Base-by-base conservation (phyloP, 352 stramenopile genomes). In the Pythium sukuiense region DNA sequence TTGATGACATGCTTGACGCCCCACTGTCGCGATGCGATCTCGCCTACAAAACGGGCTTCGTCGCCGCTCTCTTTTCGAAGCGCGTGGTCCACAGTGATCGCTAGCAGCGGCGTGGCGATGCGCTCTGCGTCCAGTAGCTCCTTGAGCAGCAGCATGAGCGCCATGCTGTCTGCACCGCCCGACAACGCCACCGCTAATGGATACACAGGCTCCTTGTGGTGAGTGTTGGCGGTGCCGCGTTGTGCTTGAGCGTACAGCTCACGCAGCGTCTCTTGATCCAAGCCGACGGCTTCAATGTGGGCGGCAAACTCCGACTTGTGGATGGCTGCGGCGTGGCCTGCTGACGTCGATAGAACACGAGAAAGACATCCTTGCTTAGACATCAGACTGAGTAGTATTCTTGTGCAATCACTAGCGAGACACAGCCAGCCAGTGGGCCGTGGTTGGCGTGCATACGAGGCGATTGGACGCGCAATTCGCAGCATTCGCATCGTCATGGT, bases 161-260 rank as follows among this genome's bases (percentile, higher is more conserved):
- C 83, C 80, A 93, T 90, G 60, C 85, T 94, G 65, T 96, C 87
- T 2, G 80, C 85, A 7, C 87, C 87, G 13, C 87, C 87, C 0
- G 87, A 96, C 20, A 92, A 59, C 26, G 84, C 87, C 24, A 94
- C 80, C 24, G 86, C 85, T 55, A 93, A 65, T 13, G 84, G 85
- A 56, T 83, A 92, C 33, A n/a, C n/a, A 13, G 24, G n/a, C 7
- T 14, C n/a, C 16, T 14, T 14, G 8, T 45, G 8, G 6, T 8
- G 18, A 7, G 3, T 45, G 9, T 7, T 45, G 37, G 37, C 32
- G 32, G 6, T 45, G 18, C 18, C 5, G 3, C 18, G 6, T 18
- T 55, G 43, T 30, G 14, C 26, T 41, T 50, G 49, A 26, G 41
- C 7, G 41, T 49, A 49, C 5, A 49, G 41, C 16, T 49, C 3